Percentiles rank a stretch among this genome's conserved stretches.
phyloP scores from a whole-genome alignment of 352 stramenopile genomes.

The Phytopythium kandeliae region DNA sequence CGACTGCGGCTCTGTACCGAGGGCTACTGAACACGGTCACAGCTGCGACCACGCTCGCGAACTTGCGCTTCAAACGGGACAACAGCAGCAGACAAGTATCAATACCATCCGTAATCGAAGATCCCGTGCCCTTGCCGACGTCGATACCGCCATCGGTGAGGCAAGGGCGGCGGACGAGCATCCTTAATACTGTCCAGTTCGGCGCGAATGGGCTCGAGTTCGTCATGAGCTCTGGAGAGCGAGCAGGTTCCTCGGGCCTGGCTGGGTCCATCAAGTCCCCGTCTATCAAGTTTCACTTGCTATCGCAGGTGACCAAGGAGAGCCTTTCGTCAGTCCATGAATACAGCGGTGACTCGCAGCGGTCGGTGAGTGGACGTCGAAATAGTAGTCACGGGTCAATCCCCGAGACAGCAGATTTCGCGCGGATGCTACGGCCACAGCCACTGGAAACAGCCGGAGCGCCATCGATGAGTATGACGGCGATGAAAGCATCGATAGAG shows the following conservation, averaged over 20 bases:
- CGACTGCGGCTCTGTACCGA: slow-evolving; percentile 1
- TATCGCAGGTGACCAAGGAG: not conserved
- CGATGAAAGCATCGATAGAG: not conserved
- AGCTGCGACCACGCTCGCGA: not conserved
- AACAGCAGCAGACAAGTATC: not conserved
- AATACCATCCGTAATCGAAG: no score
- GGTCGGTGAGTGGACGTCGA: not conserved
- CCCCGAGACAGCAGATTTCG: not conserved
- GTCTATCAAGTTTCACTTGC: slow-evolving; percentile 9
- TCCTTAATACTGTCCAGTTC: slow-evolving; percentile 22
- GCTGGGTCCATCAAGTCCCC: slow-evolving; percentile 2
- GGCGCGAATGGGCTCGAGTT: slow-evolving; percentile 8
- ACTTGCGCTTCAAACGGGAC: not conserved
- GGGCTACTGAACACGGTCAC: slow-evolving; percentile 1
- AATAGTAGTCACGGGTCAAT: not conserved
- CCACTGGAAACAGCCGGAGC: not conserved
- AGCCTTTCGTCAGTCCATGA: not conserved
- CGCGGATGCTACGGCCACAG: not conserved
- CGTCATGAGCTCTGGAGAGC: slow-evolving; percentile 4
- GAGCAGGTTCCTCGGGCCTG: not conserved
- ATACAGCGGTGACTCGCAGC: not conserved
- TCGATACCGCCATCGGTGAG: not conserved
- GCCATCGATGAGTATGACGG: not conserved
- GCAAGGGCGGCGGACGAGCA: slow-evolving; percentile 19
- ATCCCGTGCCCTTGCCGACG: no score